These are phyloP conservation scores for Chloris gayana DNA, from an alignment of 176 grass and related monocot genomes.

Conservation along the genomic window DNA sequence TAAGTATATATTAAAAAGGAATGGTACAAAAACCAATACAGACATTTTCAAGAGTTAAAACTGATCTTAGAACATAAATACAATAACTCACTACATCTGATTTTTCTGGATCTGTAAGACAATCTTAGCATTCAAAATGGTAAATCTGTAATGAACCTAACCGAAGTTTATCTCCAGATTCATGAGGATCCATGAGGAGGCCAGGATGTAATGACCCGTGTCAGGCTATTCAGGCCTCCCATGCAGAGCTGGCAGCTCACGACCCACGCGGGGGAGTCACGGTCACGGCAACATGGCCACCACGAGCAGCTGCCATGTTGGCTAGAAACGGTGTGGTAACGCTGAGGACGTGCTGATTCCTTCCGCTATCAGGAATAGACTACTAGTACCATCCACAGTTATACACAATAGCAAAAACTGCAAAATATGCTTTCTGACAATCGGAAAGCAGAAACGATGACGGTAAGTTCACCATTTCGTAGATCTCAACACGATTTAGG, in stretches of 20 bases:
- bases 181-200: too few relatives aligned
- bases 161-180: constrained; percentile 95
- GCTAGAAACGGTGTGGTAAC: too few relatives aligned
- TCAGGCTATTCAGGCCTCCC: too few relatives aligned
- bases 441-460: neutral
- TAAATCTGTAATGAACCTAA: constrained; percentile 24
- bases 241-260: too few relatives aligned
- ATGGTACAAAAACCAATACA: constrained; percentile 14
- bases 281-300: too few relatives aligned
- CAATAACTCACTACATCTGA: neutral
- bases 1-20: constrained; percentile 17
- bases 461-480: neutral
- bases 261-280: too few relatives aligned
- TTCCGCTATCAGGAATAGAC: too few relatives aligned
- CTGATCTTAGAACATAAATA: constrained; percentile 10
- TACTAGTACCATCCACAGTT: neutral
- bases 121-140: constrained; percentile 29
- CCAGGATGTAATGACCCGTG: too few relatives aligned
- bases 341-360: too few relatives aligned
- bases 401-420: neutral
- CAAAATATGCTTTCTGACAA: neutral
- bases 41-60: constrained; percentile 28
- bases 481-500: neutral
- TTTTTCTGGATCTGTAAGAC: constrained; percentile 12
- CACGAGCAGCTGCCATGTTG: too few relatives aligned